A percentile compares a stretch with the other conserved stretches of the same genome.
Conservation (phyloP, 2,329 filamentous ascomycete genomes). For the Fragosphaeria purpurea region DNA sequence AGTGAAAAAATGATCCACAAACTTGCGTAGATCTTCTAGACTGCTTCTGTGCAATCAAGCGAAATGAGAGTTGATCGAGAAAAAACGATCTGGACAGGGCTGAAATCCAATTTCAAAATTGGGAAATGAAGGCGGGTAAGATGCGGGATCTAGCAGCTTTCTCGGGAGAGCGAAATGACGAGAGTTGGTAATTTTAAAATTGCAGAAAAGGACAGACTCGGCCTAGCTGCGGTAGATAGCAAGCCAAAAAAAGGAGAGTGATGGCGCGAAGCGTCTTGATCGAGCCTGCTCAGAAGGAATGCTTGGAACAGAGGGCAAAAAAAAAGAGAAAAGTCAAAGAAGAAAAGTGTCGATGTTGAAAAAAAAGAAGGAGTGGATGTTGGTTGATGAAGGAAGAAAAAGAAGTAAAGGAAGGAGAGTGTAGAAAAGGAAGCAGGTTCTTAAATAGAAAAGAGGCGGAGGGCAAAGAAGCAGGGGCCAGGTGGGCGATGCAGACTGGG, state of each 20-base stretch:
- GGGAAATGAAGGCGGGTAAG: background rate
- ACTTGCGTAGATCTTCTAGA: background rate
- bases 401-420: background rate
- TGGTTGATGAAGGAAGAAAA: background rate
- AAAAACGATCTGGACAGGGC: background rate
- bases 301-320: background rate
- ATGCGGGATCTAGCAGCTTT: conserved; percentile 8
- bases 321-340: conserved; percentile 3
- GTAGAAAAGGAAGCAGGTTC: too few relatives aligned
- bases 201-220: too few relatives aligned
- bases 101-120: background rate
- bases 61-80: background rate
- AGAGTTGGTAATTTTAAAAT: background rate
- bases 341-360: too few relatives aligned
- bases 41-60: too few relatives aligned
- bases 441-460: background rate
- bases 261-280: too few relatives aligned
- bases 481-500: too few relatives aligned
- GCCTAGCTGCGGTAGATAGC: too few relatives aligned
- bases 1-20: background rate
- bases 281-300: conserved; percentile 17
- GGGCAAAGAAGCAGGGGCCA: background rate
- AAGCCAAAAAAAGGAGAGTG: too few relatives aligned
- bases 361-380: background rate
- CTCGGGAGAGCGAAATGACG: background rate